Percentiles rank a stretch among this genome's conserved stretches.
Evolutionary conservation across 31 red algal genomes (phyloP).

Genomic region (Endocladia muricata): DNA sequence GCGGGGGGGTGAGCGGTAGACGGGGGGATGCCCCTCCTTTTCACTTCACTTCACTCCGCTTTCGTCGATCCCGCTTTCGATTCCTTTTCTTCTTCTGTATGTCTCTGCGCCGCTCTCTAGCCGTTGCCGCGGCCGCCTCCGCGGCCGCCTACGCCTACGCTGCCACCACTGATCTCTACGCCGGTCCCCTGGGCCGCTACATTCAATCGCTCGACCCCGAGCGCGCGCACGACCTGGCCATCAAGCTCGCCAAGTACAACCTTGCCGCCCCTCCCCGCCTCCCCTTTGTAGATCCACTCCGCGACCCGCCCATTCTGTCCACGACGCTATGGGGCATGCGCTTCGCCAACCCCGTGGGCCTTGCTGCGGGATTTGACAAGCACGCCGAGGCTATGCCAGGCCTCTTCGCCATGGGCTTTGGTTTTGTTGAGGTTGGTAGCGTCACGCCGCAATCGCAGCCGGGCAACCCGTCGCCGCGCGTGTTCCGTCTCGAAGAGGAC

Average conservation of each 20-base stretch:
- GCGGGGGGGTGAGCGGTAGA: too few relatives aligned
- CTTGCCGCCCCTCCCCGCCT: slow-evolving; percentile 17
- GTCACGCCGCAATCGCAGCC: slow-evolving; percentile 88
- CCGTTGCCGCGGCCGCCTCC: slow-evolving; percentile 15
- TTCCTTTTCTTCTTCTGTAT: too few relatives aligned
- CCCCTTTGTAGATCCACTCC: slow-evolving; percentile 8
- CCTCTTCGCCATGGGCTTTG: slow-evolving; percentile 76
- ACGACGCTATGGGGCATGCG: slow-evolving; percentile 57
- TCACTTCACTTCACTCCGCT: too few relatives aligned
- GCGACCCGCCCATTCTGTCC: slow-evolving; percentile 25
- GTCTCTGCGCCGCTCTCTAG: slow-evolving; percentile 15
- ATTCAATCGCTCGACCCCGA: slow-evolving; percentile 37
- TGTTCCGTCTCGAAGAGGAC: slow-evolving; percentile 82
- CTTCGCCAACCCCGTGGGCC: slow-evolving; percentile 79
- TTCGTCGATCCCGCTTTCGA: too few relatives aligned
- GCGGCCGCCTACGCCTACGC: slow-evolving; percentile 49
- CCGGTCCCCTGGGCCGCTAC: slow-evolving; percentile 33
- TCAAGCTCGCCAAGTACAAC: slow-evolving; percentile 29
- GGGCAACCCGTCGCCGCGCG: slow-evolving; percentile 77
- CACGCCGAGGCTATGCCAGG: slow-evolving; percentile 74
- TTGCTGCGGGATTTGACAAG: slow-evolving; percentile 98
- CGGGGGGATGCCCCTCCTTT: too few relatives aligned
- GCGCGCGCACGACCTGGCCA: slow-evolving; percentile 41
- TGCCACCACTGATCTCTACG: slow-evolving; percentile 44
- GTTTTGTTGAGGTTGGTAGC: slow-evolving; percentile 91